Percentiles rank a stretch among this genome's conserved stretches.
These are phyloP conservation scores for Kluyveromyces sp. DNA, from an alignment of 1,139 yeast genomes.

Conservation along the genomic window DNA sequence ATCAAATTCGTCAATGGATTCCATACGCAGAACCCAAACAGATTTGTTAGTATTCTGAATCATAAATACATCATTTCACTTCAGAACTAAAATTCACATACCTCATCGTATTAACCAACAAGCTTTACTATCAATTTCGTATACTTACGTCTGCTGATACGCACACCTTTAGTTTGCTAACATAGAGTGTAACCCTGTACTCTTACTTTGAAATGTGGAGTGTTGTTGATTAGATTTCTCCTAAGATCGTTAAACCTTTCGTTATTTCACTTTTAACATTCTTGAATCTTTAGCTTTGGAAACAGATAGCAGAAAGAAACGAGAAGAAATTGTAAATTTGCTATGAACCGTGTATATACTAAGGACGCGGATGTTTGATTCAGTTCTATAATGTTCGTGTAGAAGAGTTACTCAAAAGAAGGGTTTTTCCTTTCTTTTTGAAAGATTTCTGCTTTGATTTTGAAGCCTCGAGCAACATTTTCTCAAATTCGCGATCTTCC, in stretches of 20 bases:
- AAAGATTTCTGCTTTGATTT: conserved; percentile 10
- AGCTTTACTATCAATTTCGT: no score
- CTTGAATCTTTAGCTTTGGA: no score
- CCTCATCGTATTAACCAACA: background rate
- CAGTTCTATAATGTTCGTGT: background rate
- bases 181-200: no score
- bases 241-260: background rate
- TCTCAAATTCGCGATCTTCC: conserved; percentile 28
- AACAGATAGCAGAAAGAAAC: no score
- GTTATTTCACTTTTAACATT: background rate
- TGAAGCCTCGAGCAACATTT: conserved; percentile 23
- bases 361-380: background rate
- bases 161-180: no score
- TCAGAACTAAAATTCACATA: background rate
- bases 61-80: no score
- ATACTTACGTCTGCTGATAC: no score
- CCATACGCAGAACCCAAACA: background rate
- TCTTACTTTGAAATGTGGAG: no score
- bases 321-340: no score
- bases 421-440: conserved; percentile 20
- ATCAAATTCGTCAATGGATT: conserved; percentile 3
- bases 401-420: conserved; percentile 1
- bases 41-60: background rate
- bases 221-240: background rate
- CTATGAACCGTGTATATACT: background rate